Base-by-base conservation (phyloP, 2,329 filamentous ascomycete species). In the Lasiodiplodia hormozganensis region DNA sequence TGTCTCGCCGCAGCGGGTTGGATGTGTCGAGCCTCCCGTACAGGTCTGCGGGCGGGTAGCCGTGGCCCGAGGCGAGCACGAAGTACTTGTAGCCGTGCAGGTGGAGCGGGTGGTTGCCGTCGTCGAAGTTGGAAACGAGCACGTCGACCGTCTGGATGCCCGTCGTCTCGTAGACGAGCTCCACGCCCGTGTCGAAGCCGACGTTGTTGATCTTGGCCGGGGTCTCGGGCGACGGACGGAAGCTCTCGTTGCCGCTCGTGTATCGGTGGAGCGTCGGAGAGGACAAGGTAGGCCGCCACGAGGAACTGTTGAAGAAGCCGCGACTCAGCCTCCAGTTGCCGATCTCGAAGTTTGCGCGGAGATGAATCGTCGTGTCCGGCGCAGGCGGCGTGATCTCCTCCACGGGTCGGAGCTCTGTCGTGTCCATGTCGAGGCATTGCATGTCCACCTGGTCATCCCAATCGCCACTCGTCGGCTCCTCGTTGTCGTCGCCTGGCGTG, bases 51-150 rank as follows among this genome's bases (percentile, higher is more conserved):
- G 74, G 72, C 11, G 75, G 70, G 40, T 76, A 76, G 14, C 71
- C 71, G 23, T 73, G 72, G 4, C 72, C 73, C 16, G 73, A 73
- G 3, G 79, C 75, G 77, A 93, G 76, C 4, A 90, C 83, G 73
- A 92, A 91, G 82, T 94, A 94, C 4, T 88, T 80, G 62, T 92
- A 82, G 2, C 84, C 84, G 77, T 86, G 85, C 1, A 85, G 77
- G 70, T 85, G 85, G 74, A 85, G 84, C 0, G 84, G 85, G 69
- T 86, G 85, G 57, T 70, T 76, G 25, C 74, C 75, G 64, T 76
- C 74, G 69, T 68, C 76, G 72, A 72, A 78, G 58, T 82, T 77
- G 60, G 80, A 78, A 49, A 78, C 64, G 2, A 76, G 65, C 47
- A 78, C 72, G 67, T 82, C 80, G 38, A 82, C 74, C 4, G 75